These are phyloP conservation scores for Podospora comata DNA, from an alignment of 495 filamentous ascomycete genomes.

Conservation along the genomic window DNA sequence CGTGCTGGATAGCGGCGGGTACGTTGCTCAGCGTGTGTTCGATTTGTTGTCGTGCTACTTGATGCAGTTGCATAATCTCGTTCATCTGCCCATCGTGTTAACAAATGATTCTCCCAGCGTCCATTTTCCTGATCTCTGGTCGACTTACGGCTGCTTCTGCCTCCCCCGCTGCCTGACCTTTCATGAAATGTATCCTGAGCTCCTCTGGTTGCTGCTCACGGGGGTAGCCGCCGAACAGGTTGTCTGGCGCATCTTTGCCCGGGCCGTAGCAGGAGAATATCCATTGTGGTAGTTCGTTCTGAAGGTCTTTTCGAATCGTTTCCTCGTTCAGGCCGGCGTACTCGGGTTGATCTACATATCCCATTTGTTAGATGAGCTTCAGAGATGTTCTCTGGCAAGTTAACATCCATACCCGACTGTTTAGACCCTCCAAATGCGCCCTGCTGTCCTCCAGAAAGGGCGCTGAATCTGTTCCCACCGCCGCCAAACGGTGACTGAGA, in stretches of 20 bases:
- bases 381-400: neutral
- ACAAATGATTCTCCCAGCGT: neutral
- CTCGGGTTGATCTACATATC: conserved; percentile 25
- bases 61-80: conserved; percentile 58
- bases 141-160: conserved; percentile 56
- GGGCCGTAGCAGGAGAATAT: conserved; percentile 81
- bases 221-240: conserved; percentile 74
- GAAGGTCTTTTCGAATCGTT: conserved; percentile 62
- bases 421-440: neutral
- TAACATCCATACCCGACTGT: neutral
- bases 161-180: conserved; percentile 56
- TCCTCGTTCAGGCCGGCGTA: conserved; percentile 48
- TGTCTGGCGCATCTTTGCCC: conserved; percentile 64
- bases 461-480: conserved; percentile 31
- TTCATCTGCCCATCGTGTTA: conserved; percentile 42
- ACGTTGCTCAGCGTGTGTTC: conserved; percentile 61
- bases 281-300: conserved; percentile 69
- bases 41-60: conserved; percentile 65
- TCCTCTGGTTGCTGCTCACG: conserved; percentile 85
- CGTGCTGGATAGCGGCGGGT: conserved; percentile 68
- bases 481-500: conserved; percentile 11
- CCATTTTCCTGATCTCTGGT: neutral
- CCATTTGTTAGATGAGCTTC: neutral
- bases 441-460: neutral
- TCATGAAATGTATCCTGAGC: conserved; percentile 65